phyloP scores from a whole-genome alignment of 2,329 filamentous ascomycete species.

The Hypoxylon sp. region DNA sequence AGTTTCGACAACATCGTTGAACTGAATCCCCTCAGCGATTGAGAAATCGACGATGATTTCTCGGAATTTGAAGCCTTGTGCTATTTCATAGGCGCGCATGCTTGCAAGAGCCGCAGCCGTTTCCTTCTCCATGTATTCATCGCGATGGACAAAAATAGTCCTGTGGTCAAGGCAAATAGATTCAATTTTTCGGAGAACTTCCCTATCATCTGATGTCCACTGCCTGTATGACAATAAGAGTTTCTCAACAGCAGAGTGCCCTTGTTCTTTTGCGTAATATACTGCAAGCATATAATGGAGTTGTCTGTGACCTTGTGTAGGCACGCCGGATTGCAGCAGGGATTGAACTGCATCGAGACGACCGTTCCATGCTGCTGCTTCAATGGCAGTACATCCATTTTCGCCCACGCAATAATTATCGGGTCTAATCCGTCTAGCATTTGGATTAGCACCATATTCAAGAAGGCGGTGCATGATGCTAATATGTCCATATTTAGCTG shows the following conservation, averaged over 20 bases:
- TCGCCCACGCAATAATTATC: background rate
- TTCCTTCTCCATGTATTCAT: background rate
- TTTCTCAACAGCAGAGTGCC: background rate
- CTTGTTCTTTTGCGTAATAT: background rate
- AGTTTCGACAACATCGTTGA: too few relatives aligned
- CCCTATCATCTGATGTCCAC: background rate
- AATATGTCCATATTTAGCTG: slow-evolving; percentile 1
- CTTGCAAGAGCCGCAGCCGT: background rate
- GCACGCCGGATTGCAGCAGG: background rate
- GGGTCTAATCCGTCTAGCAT: too few relatives aligned
- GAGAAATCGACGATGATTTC: too few relatives aligned
- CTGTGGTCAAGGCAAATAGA: too few relatives aligned
- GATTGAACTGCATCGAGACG: slow-evolving; percentile 14
- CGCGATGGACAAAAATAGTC: background rate
- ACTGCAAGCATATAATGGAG: slow-evolving; percentile 1
- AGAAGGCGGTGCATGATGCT: slow-evolving; percentile 5
- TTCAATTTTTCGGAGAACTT: background rate
- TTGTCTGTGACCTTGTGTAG: background rate
- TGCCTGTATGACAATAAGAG: background rate
- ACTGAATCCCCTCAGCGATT: too few relatives aligned
- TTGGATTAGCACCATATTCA: background rate
- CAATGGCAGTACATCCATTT: background rate
- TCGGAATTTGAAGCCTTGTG: too few relatives aligned
- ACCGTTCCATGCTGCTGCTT: background rate
- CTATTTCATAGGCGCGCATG: background rate